Percentiles rank a stretch among this genome's conserved stretches.
phyloP scores from a whole-genome alignment of 169 alveolate species.

The Plasmodium cynomolgi region DNA sequence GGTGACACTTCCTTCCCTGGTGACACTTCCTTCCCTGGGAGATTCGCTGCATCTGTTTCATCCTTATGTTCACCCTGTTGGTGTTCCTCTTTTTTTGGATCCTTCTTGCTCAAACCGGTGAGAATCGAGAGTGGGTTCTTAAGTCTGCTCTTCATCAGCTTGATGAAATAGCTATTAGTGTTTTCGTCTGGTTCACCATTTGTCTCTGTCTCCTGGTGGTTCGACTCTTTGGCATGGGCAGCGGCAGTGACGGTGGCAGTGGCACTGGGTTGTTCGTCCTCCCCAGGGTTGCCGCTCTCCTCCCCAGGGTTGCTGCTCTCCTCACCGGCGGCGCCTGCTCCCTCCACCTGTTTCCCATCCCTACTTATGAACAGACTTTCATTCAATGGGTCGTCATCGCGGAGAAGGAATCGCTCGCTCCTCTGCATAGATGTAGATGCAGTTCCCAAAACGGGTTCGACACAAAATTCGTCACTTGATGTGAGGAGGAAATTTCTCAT shows the following conservation, averaged over 20 bases:
- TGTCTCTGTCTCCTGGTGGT: background rate
- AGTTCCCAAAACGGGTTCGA: background rate
- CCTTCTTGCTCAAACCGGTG: background rate
- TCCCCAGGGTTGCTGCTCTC: background rate
- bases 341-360: background rate
- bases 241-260: no score
- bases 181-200: conserved; percentile 2
- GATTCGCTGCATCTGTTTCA: background rate
- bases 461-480: background rate
- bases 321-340: background rate
- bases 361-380: background rate
- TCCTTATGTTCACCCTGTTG: background rate
- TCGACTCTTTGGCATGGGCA: background rate
- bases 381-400: background rate
- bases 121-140: conserved; percentile 11
- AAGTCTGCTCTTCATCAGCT: conserved; percentile 34
- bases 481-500: background rate
- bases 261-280: background rate
- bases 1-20: background rate
- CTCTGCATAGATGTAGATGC: background rate
- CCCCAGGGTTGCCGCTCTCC: background rate
- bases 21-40: background rate
- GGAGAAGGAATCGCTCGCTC: background rate
- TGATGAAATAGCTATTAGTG: conserved; percentile 7
- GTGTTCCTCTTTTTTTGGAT: background rate